A percentile compares a stretch with the other conserved stretches of the same genome.
These are phyloP conservation scores for Inonotus hispidus DNA, from an alignment of 1,284 basidiomycete species.

Conservation along the genomic window DNA sequence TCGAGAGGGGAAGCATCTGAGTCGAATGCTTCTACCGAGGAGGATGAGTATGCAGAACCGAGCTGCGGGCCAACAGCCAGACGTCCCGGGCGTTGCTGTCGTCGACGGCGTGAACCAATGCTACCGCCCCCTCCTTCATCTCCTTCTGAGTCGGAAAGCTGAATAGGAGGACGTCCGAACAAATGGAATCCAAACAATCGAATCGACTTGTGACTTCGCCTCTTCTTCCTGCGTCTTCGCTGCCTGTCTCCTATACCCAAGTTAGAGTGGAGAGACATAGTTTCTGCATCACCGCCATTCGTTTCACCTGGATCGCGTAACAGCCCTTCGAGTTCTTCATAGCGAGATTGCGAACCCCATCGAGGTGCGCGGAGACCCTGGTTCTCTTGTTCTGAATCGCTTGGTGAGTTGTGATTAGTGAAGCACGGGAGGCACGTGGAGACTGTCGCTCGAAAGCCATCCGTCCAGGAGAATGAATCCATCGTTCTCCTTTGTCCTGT, in stretches of 20 bases:
- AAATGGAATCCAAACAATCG: slow-evolving; percentile 58
- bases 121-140: slow-evolving; percentile 25
- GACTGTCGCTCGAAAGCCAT: slow-evolving; percentile 49
- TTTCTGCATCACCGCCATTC: slow-evolving; percentile 47
- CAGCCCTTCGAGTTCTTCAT: slow-evolving; percentile 57
- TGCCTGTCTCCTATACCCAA: slow-evolving; percentile 35
- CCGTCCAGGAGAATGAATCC: slow-evolving; percentile 57
- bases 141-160: slow-evolving; percentile 50
- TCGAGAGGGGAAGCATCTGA: slow-evolving; percentile 63
- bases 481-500: slow-evolving; percentile 27
- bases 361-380: slow-evolving; percentile 28
- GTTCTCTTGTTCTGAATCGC: slow-evolving; percentile 21
- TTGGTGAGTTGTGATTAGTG: slow-evolving; percentile 12
- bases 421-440: slow-evolving; percentile 58
- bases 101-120: slow-evolving; percentile 9
- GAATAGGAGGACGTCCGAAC: slow-evolving; percentile 55
- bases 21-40: slow-evolving; percentile 49
- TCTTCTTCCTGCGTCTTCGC: slow-evolving; percentile 28
- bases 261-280: slow-evolving; percentile 63
- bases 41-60: slow-evolving; percentile 24
- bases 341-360: slow-evolving; percentile 37
- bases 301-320: slow-evolving; percentile 37
- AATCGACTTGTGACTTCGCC: slow-evolving; percentile 31
- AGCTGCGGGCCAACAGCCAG: not conserved
- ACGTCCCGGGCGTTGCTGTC: not conserved